A percentile compares a stretch with the other conserved stretches of the same genome.
phyloP scores from a whole-genome alignment of 2,329 filamentous ascomycete species.

The Esteya vermicola region DNA sequence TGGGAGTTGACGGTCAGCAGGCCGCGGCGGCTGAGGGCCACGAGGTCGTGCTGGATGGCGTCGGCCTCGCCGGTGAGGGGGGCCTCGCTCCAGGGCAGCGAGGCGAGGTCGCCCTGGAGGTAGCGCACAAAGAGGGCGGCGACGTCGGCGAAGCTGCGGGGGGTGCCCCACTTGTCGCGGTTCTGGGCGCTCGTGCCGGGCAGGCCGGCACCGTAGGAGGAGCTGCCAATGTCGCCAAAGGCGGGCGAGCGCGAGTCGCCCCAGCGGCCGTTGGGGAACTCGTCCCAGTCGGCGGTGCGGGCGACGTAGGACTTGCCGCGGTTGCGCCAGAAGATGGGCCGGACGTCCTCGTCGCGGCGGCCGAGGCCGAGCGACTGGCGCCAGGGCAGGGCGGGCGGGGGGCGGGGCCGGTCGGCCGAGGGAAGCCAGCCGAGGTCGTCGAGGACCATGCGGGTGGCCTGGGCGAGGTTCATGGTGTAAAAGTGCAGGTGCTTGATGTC shows the following conservation, averaged over 20 bases:
- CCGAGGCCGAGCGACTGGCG: constrained; percentile 84
- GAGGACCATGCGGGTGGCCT: constrained; percentile 84
- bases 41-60: constrained; percentile 59
- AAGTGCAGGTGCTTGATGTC: constrained; percentile 78
- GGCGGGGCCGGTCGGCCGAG: constrained; percentile 56
- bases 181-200: constrained; percentile 95
- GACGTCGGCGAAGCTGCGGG: constrained; percentile 64
- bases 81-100: constrained; percentile 87
- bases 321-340: constrained; percentile 98
- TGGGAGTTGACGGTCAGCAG: constrained; percentile 96
- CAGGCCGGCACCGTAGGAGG: constrained; percentile 79
- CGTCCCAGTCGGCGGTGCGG: constrained; percentile 96
- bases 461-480: constrained; percentile 98
- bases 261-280: constrained; percentile 98
- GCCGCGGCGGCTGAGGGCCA: constrained; percentile 72
- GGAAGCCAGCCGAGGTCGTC: constrained; percentile 79
- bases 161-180: constrained; percentile 86
- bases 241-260: constrained; percentile 92
- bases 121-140: constrained; percentile 75
- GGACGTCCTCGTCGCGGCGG: constrained; percentile 83
- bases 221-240: constrained; percentile 88
- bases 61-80: constrained; percentile 74
- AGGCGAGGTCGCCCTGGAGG: constrained; percentile 64
- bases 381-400: constrained; percentile 85
- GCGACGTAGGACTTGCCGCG: constrained; percentile 90